Percentiles rank a stretch among this genome's conserved stretches.
Evolutionary conservation across 1,139 yeast genomes (phyloP).

Genomic region (Arxiozyma heterogenica): DNA sequence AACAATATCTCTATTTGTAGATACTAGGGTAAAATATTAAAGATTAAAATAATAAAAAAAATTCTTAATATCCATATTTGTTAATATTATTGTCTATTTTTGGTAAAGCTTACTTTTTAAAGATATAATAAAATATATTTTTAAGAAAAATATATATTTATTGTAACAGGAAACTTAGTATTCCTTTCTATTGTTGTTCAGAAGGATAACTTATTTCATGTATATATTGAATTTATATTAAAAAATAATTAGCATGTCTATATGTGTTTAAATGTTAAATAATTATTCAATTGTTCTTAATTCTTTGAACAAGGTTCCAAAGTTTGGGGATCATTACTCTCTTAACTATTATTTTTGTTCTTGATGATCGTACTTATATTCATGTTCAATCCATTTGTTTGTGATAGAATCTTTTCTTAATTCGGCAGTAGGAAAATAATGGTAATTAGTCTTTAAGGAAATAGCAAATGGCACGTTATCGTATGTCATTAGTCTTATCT

Average conservation of each 20-base stretch:
- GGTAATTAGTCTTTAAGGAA: slow-evolving; percentile 79
- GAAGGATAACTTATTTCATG: not conserved
- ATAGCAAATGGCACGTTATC: slow-evolving; percentile 82
- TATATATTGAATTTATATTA: too few relatives aligned
- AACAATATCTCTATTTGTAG: not conserved
- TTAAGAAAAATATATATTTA: too few relatives aligned
- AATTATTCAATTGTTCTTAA: not conserved
- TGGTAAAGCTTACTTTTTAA: not conserved
- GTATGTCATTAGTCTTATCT: slow-evolving; percentile 70
- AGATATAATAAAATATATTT: too few relatives aligned
- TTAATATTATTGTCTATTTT: too few relatives aligned
- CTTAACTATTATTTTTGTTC: not conserved
- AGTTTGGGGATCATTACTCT: not conserved
- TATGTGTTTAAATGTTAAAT: too few relatives aligned
- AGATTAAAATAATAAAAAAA: too few relatives aligned
- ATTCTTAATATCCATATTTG: not conserved
- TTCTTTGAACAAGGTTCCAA: not conserved
- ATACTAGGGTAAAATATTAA: not conserved
- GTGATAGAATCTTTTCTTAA: slow-evolving; percentile 39
- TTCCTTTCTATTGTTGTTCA: not conserved
- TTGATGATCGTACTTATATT: slow-evolving; percentile 21
- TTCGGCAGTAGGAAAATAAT: slow-evolving; percentile 80
- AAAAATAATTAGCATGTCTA: not conserved
- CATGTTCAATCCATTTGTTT: slow-evolving; percentile 46
- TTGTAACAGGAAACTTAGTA: not conserved